Evolutionary conservation across 202 grass and related monocot genomes (phyloP), one percentile per base, ranked within the genome.

Genomic region (Setaria italica): DNA sequence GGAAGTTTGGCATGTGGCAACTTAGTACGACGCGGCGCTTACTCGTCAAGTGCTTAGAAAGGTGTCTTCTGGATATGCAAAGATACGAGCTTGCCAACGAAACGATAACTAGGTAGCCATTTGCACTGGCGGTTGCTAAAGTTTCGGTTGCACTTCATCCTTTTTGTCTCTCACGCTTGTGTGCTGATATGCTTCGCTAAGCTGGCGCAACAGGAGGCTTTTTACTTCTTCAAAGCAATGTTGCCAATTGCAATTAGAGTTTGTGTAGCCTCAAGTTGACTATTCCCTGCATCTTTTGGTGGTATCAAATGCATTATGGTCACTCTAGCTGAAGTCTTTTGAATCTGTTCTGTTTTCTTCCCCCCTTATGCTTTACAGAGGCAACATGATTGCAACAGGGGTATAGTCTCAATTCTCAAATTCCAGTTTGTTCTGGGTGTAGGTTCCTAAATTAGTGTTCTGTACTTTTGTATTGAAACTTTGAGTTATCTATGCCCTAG

Each of bases 11-110:
- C 15, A 66, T 62, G 78, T 54, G 41, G 4, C 72, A 62, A 72
- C 75, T 42, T 54, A 53, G 81, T 63, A 16, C 32, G 11, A 70
- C 43, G 46, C 67, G 66, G n/a, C 45, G 55, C 42, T 49, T 78
- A 49, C 64, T n/a, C 15, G 17, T 21, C 39, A 30, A 70, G 68
- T 81, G 76, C 77, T 42, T 25, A n/a, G 81, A 87, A 87, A 88
- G 66, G 70, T 66, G 37, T 30, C 64, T 32, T 46, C 33, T 77
- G 68, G 63, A 71, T 87, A 54, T 70, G 63, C 76, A 48, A 62
- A 86, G 87, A 63, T 84, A 84, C 49, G 60, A 6, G 5, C 8
- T 56, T 65, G 32, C 42, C 46, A 76, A 80, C 25, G 19, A 55
- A 79, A 77, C 10, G 15, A 20, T 29, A 62, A 76, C 47, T 33